Evolutionary conservation across 805 yeast genomes (phyloP).

Genomic region (Wickerhamiella alocasiicola): DNA sequence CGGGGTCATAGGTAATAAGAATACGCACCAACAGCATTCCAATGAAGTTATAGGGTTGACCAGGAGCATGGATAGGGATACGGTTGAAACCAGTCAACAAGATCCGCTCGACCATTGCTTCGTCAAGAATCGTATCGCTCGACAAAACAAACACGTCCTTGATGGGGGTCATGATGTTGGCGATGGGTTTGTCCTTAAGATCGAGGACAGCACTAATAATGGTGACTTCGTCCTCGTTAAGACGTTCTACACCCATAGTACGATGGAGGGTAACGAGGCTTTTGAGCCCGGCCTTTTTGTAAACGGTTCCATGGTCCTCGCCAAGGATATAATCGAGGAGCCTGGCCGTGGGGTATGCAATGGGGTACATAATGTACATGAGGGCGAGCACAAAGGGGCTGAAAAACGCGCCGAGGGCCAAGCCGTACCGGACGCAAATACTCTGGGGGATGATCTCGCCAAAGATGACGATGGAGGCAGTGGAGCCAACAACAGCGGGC

Average conservation of each 20-base stretch:
- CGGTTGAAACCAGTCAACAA: constrained; percentile 90
- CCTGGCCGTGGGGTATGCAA: constrained; percentile 81
- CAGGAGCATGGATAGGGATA: constrained; percentile 85
- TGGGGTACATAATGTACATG: constrained; percentile 84
- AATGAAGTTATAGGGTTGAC: constrained; percentile 77
- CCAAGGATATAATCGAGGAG: constrained; percentile 75
- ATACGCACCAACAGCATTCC: constrained; percentile 93
- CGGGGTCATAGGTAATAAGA: constrained; percentile 90
- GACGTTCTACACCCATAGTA: constrained; percentile 89
- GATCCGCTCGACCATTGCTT: constrained; percentile 72
- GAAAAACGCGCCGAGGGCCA: constrained; percentile 79
- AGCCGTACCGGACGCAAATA: constrained; percentile 82
- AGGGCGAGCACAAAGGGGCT: constrained; percentile 74
- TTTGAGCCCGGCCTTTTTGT: constrained; percentile 84
- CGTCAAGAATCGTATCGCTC: constrained; percentile 72
- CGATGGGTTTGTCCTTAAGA: constrained; percentile 79
- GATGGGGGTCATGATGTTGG: constrained; percentile 87
- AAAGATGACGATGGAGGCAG: constrained; percentile 81
- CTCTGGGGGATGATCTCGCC: constrained; percentile 97
- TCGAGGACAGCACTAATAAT: constrained; percentile 89
- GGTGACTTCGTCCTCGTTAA: constrained; percentile 91
- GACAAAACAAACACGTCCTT: constrained; percentile 79
- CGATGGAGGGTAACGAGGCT: constrained; percentile 85
- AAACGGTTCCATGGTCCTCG: constrained; percentile 91
- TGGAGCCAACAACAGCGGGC: constrained; percentile 91